phyloP scores from a whole-genome alignment of 2,329 filamentous ascomycete species.

The Trichoderma hamatum region DNA sequence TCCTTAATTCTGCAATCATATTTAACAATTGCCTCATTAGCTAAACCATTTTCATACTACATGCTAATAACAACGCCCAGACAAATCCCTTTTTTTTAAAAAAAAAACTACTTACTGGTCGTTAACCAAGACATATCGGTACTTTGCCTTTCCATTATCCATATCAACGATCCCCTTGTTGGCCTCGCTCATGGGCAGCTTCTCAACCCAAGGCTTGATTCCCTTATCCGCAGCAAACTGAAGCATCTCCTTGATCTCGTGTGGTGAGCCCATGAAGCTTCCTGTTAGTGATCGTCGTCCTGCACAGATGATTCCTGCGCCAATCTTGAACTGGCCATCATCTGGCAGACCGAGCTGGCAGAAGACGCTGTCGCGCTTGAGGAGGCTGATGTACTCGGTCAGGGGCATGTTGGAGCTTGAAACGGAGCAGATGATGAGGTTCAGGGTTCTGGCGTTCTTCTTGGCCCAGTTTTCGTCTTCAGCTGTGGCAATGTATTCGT shows the following conservation, averaged over 20 bases:
- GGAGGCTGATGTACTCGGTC: constrained; percentile 60
- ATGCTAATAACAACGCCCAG: background rate
- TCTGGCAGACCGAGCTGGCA: constrained; percentile 60
- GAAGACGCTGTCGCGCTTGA: constrained; percentile 62
- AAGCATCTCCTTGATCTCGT: constrained; percentile 63
- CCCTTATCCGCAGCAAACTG: constrained; percentile 59
- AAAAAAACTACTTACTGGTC: constrained; percentile 30
- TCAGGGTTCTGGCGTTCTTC: constrained; percentile 53
- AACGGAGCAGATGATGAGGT: constrained; percentile 64
- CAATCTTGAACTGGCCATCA: constrained; percentile 21
- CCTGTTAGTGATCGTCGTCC: constrained; percentile 50
- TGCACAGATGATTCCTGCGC: constrained; percentile 51
- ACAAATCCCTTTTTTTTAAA: background rate
- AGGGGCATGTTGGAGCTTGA: constrained; percentile 60
- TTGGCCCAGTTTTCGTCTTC: constrained; percentile 55
- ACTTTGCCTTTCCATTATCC: constrained; percentile 55
- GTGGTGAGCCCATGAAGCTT: constrained; percentile 51
- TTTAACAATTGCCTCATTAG: background rate
- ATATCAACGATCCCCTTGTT: constrained; percentile 60
- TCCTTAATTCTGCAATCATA: background rate
- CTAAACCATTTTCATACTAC: background rate
- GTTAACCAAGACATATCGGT: constrained; percentile 52
- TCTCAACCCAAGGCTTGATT: constrained; percentile 60
- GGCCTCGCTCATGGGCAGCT: constrained; percentile 56
- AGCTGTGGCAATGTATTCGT: constrained; percentile 47